Evolutionary conservation across 2,329 filamentous ascomycete genomes (phyloP).

Genomic region (Proliferodiscus dingleyae): DNA sequence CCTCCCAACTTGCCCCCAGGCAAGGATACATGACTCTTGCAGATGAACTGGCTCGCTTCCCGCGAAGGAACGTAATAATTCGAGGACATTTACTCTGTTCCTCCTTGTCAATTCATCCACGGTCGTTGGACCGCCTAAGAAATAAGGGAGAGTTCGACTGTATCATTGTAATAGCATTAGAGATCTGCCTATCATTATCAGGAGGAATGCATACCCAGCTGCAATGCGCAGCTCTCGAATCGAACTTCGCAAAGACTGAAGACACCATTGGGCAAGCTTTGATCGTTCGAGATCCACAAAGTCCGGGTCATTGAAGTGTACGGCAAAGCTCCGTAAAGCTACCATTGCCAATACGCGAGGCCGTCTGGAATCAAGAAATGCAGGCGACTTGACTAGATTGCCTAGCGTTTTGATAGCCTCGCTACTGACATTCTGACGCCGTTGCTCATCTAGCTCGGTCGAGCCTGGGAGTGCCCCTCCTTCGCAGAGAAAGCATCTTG

Average conservation of each 20-base stretch:
- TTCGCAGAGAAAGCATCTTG: slow-evolving; percentile 30
- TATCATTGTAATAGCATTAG: too few relatives aligned
- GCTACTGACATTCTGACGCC: slow-evolving; percentile 27
- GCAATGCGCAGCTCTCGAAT: slow-evolving; percentile 78
- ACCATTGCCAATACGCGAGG: slow-evolving; percentile 68
- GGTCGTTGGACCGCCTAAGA: slow-evolving; percentile 50
- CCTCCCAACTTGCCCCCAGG: slow-evolving; percentile 79
- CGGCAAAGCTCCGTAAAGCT: slow-evolving; percentile 62
- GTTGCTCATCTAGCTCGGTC: slow-evolving; percentile 13
- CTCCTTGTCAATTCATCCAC: slow-evolving; percentile 42
- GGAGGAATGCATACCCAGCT: slow-evolving; percentile 50
- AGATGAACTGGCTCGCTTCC: slow-evolving; percentile 62
- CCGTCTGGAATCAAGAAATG: slow-evolving; percentile 50
- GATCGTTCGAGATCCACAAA: slow-evolving; percentile 66
- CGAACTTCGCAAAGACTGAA: slow-evolving; percentile 78
- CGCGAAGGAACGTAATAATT: slow-evolving; percentile 67
- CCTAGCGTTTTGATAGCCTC: slow-evolving; percentile 42
- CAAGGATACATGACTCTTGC: slow-evolving; percentile 79
- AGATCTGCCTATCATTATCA: background rate
- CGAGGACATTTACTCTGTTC: slow-evolving; percentile 67
- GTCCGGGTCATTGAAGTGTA: slow-evolving; percentile 56
- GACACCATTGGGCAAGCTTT: slow-evolving; percentile 69
- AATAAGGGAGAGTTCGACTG: slow-evolving; percentile 61
- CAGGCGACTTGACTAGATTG: slow-evolving; percentile 38
- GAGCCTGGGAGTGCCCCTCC: slow-evolving; percentile 9